Conservation (phyloP, 2,329 filamentous ascomycete genomes). For the Nemania sp. region DNA sequence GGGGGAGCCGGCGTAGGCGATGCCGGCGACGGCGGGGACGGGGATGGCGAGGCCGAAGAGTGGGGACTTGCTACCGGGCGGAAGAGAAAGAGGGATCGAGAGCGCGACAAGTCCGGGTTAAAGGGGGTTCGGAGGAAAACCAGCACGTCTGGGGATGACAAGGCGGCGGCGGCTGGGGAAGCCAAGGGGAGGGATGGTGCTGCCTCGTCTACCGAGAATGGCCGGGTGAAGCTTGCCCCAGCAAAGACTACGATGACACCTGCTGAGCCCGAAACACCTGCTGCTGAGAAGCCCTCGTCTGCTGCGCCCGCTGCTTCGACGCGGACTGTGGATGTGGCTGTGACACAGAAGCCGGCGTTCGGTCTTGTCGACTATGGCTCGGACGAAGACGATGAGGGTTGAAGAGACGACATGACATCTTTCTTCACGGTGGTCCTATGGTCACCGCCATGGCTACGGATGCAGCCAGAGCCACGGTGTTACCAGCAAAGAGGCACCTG, state of each 20-base stretch:
- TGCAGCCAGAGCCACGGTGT: neutral
- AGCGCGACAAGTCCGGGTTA: slow-evolving; percentile 41
- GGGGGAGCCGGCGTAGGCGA: slow-evolving; percentile 6
- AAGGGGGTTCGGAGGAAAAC: slow-evolving; percentile 45
- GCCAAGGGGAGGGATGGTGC: slow-evolving; percentile 11
- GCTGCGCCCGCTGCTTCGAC: slow-evolving; percentile 13
- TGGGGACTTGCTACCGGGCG: slow-evolving; percentile 41
- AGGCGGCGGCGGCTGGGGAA: slow-evolving; percentile 17
- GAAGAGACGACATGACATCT: neutral
- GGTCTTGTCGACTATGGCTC: slow-evolving; percentile 62
- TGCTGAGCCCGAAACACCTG: neutral
- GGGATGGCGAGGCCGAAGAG: slow-evolving; percentile 34
- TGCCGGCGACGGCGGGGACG: slow-evolving; percentile 19
- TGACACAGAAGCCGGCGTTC: slow-evolving; percentile 34
- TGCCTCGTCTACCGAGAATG: slow-evolving; percentile 17
- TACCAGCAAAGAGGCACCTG: neutral
- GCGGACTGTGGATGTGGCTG: neutral
- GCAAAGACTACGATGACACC: neutral
- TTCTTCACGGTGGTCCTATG: too few relatives aligned
- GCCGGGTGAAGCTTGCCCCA: neutral
- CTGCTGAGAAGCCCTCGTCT: neutral
- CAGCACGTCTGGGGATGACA: slow-evolving; percentile 38
- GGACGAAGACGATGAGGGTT: slow-evolving; percentile 56
- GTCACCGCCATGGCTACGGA: neutral
- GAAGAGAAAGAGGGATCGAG: slow-evolving; percentile 46